Base-by-base conservation (phyloP, 306 rosid species). In the Lathyrus tuberosus region DNA sequence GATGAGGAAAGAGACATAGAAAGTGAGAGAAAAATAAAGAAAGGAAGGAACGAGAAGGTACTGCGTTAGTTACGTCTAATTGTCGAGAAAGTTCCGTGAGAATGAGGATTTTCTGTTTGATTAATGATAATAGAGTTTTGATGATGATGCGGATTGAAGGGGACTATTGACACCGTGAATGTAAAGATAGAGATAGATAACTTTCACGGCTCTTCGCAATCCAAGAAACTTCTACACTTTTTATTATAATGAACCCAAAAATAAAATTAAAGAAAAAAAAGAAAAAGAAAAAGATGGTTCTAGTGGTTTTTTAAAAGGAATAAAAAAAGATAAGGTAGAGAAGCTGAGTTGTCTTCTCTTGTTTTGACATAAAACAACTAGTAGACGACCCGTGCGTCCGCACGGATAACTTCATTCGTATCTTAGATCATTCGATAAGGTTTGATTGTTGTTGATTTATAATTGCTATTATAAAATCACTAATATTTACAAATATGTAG, bases 71-170 rank as follows among this genome's bases (percentile, higher is more conserved):
- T 71, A 67, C 76, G 80, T 69, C 70, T 69, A 65, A 63, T 51
- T 67, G 64, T 85, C 89, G 74, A 81, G 92, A 91, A 83, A 82
- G 87, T 88, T 86, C 97, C 85, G 77, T 76, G 67, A 69, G 65
- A 69, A 69, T 24, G 60, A 48, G 71, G 14, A 38, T 47, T 56
- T 48, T 48, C 10, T 10, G 24, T 48, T 48, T 15, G 26, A 49
- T 49, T 44, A 43, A 44, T 8, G 5, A 16, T 17, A 17, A 8
- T 18, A 10, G 57, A 17, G 17, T 47, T n/a, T 51, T 18, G 57
- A 49, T 3, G 57, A 49, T 49, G 57, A 51, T 51, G 57, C 57
- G 57, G 24, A 51, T 18, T 2, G 28, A 18, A 51, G 9, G 57
- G 57, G 17, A 51, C 6, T 51, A 18, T 18, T 51, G 17, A 18